Evolutionary conservation across 2,329 filamentous ascomycete species (phyloP), one percentile per base, ranked within the genome.

Genomic region (Hypoxylon sp.): DNA sequence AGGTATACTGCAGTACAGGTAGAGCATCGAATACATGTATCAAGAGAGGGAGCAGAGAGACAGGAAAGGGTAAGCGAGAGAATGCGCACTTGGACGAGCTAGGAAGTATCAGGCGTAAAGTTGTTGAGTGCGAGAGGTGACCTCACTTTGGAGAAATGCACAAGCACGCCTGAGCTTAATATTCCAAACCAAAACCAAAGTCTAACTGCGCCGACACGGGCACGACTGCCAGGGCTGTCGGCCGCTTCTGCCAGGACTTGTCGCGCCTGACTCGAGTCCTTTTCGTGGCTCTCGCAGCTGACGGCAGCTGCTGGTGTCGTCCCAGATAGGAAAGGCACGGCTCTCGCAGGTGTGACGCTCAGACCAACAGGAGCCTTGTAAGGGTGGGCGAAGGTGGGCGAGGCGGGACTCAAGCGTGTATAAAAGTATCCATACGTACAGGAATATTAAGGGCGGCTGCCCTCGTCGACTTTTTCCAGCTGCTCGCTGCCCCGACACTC

Each of bases 361-460:
- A 62, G 61, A 46, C 61, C 61, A 64, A 56, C 61, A 64, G 38
- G 58, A 52, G 23, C 26, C 49, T 52, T 46, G 50, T 57, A 59
- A 52, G n/a, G n/a, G n/a, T n/a, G n/a, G n/a, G n/a, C n/a, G n/a
- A n/a, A n/a, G n/a, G n/a, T n/a, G n/a, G n/a, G 62, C 58, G 18
- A 35, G 31, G 31, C 31, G 31, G 54, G 58, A 57, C 53, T 58
- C 60, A 56, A 64, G 62, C 62, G 62, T 64, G 62, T 64, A 64
- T 64, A 64, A 64, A 64, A 64, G 62, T 64, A 64, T 64, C 61
- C 61, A 58, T 64, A 64, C 46, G 58, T 64, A 64, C 61, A 64
- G 61, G 55, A 62, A 62, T 64, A 64, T 64, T 64, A 64, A 64
- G 61, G 61, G 61, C 61, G 58, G 60, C 55, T 64, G 61, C 61